Evolutionary conservation across 257 asterid genomes (phyloP).

Genomic region (Scutellaria barbata): DNA sequence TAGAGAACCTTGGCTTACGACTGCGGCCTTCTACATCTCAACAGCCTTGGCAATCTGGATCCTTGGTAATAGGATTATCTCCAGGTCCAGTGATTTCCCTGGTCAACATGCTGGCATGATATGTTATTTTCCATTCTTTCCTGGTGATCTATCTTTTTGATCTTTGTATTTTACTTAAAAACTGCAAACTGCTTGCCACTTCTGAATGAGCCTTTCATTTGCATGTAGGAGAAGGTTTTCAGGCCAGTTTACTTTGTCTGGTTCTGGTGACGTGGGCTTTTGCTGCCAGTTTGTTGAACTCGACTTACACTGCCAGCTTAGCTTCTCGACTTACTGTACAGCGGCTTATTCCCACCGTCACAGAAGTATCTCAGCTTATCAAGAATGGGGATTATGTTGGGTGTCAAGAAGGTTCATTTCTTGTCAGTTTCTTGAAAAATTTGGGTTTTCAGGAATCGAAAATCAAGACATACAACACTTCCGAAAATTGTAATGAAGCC

Average conservation of each 20-base stretch:
- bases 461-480: conserved; percentile 36
- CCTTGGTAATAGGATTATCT: conserved; percentile 32
- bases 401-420: conserved; percentile 58
- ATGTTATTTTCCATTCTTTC: conserved; percentile 47
- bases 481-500: conserved; percentile 38
- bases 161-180: no score
- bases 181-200: neutral
- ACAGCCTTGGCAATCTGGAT: conserved; percentile 43
- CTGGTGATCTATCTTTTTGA: conserved; percentile 23
- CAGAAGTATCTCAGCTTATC: conserved; percentile 44
- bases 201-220: neutral
- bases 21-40: conserved; percentile 31
- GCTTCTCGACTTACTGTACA: conserved; percentile 51
- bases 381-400: conserved; percentile 48
- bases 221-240: conserved; percentile 50
- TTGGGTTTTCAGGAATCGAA: conserved; percentile 44
- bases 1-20: conserved; percentile 41
- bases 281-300: conserved; percentile 51
- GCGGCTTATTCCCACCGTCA: conserved; percentile 44
- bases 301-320: conserved; percentile 60
- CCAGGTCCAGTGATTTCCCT: conserved; percentile 23
- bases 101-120: conserved; percentile 50
- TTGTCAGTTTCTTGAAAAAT: conserved; percentile 34
- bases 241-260: conserved; percentile 44
- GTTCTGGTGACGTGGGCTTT: conserved; percentile 52